A percentile compares a stretch with the other conserved stretches of the same genome.
Evolutionary conservation across 2,329 filamentous ascomycete species (phyloP).

Genomic region (Colletotrichum sp.): DNA sequence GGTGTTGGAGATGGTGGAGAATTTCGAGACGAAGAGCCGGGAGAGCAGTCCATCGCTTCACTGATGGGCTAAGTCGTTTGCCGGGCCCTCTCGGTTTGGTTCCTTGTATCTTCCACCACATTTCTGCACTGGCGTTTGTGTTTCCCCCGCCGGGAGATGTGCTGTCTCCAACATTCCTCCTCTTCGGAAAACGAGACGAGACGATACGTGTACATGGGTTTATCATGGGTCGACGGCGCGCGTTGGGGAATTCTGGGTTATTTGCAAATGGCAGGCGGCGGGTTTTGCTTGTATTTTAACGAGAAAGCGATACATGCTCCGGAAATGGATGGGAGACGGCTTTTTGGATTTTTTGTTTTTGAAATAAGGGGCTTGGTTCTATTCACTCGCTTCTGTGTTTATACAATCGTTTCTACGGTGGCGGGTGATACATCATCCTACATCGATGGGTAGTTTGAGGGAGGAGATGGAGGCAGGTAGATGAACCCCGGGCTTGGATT

Average conservation of each 20-base stretch:
- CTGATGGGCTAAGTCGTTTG: not conserved
- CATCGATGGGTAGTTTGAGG: too few relatives aligned
- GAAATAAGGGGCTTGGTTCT: not conserved
- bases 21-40: conserved; percentile 53
- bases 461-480: too few relatives aligned
- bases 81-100: not conserved
- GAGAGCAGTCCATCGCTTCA: conserved; percentile 36
- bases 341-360: not conserved
- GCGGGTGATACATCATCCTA: too few relatives aligned
- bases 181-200: not conserved
- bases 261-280: not conserved
- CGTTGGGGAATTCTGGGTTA: not conserved
- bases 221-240: not conserved
- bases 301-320: not conserved
- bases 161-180: not conserved
- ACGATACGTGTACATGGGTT: not conserved
- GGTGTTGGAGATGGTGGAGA: conserved; percentile 62
- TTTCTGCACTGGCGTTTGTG: not conserved
- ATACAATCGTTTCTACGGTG: not conserved
- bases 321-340: not conserved
- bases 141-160: too few relatives aligned
- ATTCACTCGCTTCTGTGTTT: not conserved
- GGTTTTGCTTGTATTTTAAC: not conserved
- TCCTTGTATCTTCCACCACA: not conserved
- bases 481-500: too few relatives aligned